phyloP scores from a whole-genome alignment of 1,284 basidiomycete genomes.

The Macrocystidia cucumis region DNA sequence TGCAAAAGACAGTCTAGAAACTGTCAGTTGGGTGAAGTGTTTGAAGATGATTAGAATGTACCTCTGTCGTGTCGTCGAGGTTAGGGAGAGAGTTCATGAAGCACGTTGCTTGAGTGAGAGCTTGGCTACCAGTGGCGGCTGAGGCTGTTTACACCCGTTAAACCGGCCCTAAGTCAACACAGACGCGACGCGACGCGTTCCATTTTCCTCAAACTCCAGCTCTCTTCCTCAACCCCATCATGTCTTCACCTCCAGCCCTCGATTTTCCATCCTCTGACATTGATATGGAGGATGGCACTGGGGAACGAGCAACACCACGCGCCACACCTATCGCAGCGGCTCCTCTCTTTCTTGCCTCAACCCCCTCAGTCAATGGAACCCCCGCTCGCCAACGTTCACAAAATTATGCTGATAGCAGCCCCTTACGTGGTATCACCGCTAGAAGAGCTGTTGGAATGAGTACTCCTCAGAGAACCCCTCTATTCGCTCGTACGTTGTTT shows the following conservation, averaged over 20 bases:
- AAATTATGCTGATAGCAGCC: slow-evolving; percentile 35
- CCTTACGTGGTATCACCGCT: slow-evolving; percentile 40
- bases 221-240: slow-evolving; percentile 16
- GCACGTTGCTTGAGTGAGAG: no score
- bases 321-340: slow-evolving; percentile 26
- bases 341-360: slow-evolving; percentile 55
- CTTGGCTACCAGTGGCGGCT: no score
- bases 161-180: slow-evolving; percentile 20
- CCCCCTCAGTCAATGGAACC: slow-evolving; percentile 50
- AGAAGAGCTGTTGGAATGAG: slow-evolving; percentile 54
- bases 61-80: no score
- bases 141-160: no score
- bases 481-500: slow-evolving; percentile 42
- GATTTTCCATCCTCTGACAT: slow-evolving; percentile 60
- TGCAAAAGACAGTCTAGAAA: slow-evolving; percentile 27
- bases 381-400: slow-evolving; percentile 32
- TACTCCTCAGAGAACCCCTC: slow-evolving; percentile 48
- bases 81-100: background rate
- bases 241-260: slow-evolving; percentile 62
- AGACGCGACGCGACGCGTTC: slow-evolving; percentile 42
- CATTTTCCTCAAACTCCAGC: slow-evolving; percentile 10
- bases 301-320: slow-evolving; percentile 35
- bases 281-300: slow-evolving; percentile 45
- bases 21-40: no score
- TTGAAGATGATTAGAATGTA: no score